A percentile compares a stretch with the other conserved stretches of the same genome.
These are phyloP conservation scores for Letharia columbiana DNA, from an alignment of 495 filamentous ascomycete genomes.

Conservation along the genomic window DNA sequence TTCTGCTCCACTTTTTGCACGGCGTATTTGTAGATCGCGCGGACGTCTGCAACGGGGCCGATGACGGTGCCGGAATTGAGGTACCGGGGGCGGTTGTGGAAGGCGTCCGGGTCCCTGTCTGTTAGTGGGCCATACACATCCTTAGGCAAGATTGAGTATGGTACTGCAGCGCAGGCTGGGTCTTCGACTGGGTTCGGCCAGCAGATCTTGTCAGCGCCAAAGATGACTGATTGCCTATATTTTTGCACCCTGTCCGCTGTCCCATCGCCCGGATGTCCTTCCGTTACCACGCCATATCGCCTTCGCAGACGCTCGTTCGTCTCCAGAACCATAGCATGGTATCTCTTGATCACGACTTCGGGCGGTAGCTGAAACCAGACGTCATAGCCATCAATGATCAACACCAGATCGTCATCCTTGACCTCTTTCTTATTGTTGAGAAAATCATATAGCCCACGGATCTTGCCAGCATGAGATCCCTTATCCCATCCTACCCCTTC, in stretches of 20 bases:
- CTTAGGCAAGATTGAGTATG: slow-evolving; percentile 46
- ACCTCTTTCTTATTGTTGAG: slow-evolving; percentile 41
- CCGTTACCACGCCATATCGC: slow-evolving; percentile 39
- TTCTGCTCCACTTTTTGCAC: slow-evolving; percentile 36
- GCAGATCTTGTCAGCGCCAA: slow-evolving; percentile 53
- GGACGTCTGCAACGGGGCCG: slow-evolving; percentile 43
- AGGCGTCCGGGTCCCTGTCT: slow-evolving; percentile 39
- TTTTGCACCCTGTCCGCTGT: slow-evolving; percentile 35
- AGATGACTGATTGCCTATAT: slow-evolving; percentile 50
- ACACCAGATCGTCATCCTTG: slow-evolving; percentile 50
- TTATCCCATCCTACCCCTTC: slow-evolving; percentile 26
- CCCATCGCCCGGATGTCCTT: slow-evolving; percentile 29
- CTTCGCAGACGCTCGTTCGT: slow-evolving; percentile 41
- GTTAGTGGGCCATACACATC: slow-evolving; percentile 52
- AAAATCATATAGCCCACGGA: slow-evolving; percentile 46
- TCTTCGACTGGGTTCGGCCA: slow-evolving; percentile 37
- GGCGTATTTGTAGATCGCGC: slow-evolving; percentile 42
- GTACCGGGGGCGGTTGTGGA: slow-evolving; percentile 42
- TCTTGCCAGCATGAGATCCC: slow-evolving; percentile 31
- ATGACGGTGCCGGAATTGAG: slow-evolving; percentile 46
- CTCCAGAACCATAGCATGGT: slow-evolving; percentile 40
- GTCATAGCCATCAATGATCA: slow-evolving; percentile 51
- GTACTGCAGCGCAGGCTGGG: slow-evolving; percentile 47
- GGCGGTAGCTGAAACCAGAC: slow-evolving; percentile 55
- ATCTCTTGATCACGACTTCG: slow-evolving; percentile 49